phyloP scores from a whole-genome alignment of 2,329 filamentous ascomycete genomes.

The Stachybotrys chartarum region DNA sequence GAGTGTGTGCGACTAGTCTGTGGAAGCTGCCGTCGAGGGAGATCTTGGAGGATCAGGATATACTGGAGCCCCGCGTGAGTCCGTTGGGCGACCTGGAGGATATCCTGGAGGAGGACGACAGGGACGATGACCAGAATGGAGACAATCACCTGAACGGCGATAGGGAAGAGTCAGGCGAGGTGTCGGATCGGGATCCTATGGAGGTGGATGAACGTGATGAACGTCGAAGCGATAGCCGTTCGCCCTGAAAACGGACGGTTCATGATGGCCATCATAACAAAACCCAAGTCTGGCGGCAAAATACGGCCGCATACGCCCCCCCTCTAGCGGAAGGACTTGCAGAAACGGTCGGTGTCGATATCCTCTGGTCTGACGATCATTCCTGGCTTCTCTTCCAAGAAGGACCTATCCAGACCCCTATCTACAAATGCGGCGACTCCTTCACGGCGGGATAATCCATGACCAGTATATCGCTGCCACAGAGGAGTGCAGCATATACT shows the following conservation, averaged over 20 bases:
- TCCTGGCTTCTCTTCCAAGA: too few relatives aligned
- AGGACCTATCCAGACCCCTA: too few relatives aligned
- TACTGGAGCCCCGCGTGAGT: conserved; percentile 79
- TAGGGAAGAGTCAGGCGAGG: conserved; percentile 34
- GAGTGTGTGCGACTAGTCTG: conserved; percentile 84
- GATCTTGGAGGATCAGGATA: conserved; percentile 79
- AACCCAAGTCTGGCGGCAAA: background rate
- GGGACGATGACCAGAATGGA: conserved; percentile 27
- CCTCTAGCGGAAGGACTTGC: too few relatives aligned
- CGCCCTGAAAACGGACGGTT: conserved; percentile 12
- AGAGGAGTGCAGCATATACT: too few relatives aligned
- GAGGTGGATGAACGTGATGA: conserved; percentile 28
- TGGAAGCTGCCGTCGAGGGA: conserved; percentile 84
- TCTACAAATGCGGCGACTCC: too few relatives aligned
- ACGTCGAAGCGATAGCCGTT: conserved; percentile 13
- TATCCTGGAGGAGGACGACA: conserved; percentile 53
- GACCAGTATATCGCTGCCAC: too few relatives aligned
- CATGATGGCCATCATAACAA: background rate
- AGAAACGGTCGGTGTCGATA: too few relatives aligned
- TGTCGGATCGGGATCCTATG: conserved; percentile 27
- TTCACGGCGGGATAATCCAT: too few relatives aligned
- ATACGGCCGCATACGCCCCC: too few relatives aligned
- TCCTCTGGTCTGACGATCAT: too few relatives aligned
- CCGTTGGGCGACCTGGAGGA: conserved; percentile 74
- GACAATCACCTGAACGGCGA: conserved; percentile 16